Conservation (phyloP, 257 asterid species). For the Gynochthodes officinalis region DNA sequence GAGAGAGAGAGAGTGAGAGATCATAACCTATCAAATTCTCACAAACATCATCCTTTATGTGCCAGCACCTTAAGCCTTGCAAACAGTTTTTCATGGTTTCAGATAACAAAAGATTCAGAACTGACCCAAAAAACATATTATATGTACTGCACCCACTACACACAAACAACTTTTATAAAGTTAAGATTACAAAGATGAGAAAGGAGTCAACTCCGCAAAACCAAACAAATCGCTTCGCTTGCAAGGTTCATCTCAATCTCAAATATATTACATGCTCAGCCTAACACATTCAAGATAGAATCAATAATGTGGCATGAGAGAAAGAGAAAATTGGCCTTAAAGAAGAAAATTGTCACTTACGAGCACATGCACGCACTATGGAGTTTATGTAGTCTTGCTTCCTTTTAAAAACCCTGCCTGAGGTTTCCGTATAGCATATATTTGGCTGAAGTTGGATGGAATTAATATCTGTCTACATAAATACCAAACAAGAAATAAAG, state of each 20-base stretch:
- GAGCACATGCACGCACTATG: slow-evolving; percentile 90
- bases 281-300: neutral
- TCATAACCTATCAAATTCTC: neutral
- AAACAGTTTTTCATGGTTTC: neutral
- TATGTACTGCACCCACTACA: neutral
- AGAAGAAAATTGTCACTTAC: slow-evolving; percentile 50
- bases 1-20: neutral
- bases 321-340: neutral
- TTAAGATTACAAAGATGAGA: neutral
- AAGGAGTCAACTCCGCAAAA: neutral
- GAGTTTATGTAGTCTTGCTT: slow-evolving; percentile 81
- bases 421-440: slow-evolving; percentile 56
- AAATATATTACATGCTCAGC: neutral
- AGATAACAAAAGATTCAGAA: neutral
- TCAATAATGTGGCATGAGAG: neutral
- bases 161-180: neutral
- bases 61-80: neutral
- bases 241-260: neutral
- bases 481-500: slow-evolving; percentile 15
- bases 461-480: slow-evolving; percentile 78
- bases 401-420: slow-evolving; percentile 78
- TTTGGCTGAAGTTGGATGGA: slow-evolving; percentile 84
- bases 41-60: neutral
- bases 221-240: neutral
- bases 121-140: neutral